phyloP scores from a whole-genome alignment of 2,329 filamentous ascomycete species.

The Amesomyces nigricolor region DNA sequence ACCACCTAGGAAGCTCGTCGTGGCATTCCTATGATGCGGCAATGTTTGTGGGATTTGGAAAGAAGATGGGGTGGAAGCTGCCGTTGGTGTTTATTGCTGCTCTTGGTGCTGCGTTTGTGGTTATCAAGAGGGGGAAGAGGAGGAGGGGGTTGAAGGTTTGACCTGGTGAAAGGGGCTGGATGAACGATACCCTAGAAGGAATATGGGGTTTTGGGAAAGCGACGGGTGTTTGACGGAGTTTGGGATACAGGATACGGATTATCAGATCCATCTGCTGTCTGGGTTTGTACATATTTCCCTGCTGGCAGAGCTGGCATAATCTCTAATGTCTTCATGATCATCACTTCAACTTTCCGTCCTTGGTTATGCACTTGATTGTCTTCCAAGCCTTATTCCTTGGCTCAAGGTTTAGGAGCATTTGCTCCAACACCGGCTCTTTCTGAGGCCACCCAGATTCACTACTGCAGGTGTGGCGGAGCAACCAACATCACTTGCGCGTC shows the following conservation, averaged over 20 bases:
- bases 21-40: slow-evolving; percentile 38
- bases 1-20: slow-evolving; percentile 38
- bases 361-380: not conserved
- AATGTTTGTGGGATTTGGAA: slow-evolving; percentile 26
- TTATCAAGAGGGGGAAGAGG: slow-evolving; percentile 10
- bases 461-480: too few relatives aligned
- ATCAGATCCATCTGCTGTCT: too few relatives aligned
- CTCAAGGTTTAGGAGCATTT: not conserved
- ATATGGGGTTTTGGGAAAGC: not conserved
- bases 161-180: not conserved
- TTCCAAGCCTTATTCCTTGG: too few relatives aligned
- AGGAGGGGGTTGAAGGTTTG: not conserved
- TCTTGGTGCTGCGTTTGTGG: not conserved
- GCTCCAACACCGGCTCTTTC: too few relatives aligned
- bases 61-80: slow-evolving; percentile 7
- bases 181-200: not conserved
- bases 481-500: too few relatives aligned
- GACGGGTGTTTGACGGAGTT: not conserved
- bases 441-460: too few relatives aligned
- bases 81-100: slow-evolving; percentile 11
- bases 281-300: not conserved
- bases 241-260: not conserved
- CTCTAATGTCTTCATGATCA: not conserved
- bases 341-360: not conserved
- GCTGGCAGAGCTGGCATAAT: not conserved